Conservation (phyloP, 441 rosid species). For the Euphorbia schlechtendalii region DNA sequence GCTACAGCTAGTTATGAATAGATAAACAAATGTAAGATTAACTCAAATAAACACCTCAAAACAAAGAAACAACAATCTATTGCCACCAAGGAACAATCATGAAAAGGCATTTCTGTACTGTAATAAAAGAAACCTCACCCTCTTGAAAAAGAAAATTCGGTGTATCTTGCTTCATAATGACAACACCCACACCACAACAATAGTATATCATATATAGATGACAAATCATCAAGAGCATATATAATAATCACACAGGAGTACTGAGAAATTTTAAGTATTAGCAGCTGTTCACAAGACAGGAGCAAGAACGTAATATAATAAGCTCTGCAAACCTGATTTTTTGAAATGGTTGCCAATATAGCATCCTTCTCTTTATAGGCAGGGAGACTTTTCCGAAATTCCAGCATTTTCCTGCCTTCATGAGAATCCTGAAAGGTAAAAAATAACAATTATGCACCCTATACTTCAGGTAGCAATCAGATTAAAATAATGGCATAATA, state of each 20-base stretch:
- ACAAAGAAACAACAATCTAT: too few species aligned
- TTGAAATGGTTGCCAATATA: slow-evolving; percentile 47
- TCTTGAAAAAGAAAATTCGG: neutral
- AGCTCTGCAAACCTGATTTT: slow-evolving; percentile 58
- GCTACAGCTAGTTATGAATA: neutral
- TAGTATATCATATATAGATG: neutral
- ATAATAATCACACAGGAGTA: neutral
- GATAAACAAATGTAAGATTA: neutral
- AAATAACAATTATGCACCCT: slow-evolving; percentile 11
- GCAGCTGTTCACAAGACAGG: neutral
- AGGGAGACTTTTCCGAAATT: slow-evolving; percentile 67
- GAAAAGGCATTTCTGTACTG: neutral
- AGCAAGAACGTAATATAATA: neutral
- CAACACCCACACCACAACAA: neutral
- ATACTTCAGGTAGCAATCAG: slow-evolving; percentile 10
- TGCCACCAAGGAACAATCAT: neutral
- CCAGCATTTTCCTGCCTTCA: slow-evolving; percentile 59
- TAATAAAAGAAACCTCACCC: neutral
- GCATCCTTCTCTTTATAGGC: slow-evolving; percentile 71
- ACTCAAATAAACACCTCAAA: neutral
- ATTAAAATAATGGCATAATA: slow-evolving; percentile 9
- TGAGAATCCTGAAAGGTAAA: slow-evolving; percentile 40
- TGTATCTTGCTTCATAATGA: neutral
- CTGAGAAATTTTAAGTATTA: neutral
- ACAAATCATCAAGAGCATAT: neutral